Evolutionary conservation across 2,329 filamentous ascomycete genomes (phyloP).

Genomic region (Bertia moriformis): DNA sequence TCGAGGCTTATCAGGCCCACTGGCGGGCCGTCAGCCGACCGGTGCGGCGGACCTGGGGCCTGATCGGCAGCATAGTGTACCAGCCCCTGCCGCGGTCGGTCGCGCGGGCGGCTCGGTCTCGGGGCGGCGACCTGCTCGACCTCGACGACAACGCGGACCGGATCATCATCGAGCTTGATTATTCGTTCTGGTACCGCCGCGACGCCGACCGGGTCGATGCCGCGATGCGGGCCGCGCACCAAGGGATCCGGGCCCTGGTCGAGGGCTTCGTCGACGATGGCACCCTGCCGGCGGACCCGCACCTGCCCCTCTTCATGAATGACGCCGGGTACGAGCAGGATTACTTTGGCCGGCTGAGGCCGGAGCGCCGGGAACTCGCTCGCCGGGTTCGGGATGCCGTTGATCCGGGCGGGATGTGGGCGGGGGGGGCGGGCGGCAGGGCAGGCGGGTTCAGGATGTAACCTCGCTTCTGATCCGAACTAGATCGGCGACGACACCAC

Average conservation of each 20-base stretch:
- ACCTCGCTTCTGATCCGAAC: no score
- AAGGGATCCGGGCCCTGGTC: constrained; percentile 14
- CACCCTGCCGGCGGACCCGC: constrained; percentile 15
- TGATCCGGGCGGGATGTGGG: constrained; percentile 21
- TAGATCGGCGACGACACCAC: no score
- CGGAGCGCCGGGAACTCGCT: constrained; percentile 17
- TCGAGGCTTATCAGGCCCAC: background rate
- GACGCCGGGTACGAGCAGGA: constrained; percentile 25
- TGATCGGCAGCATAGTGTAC: constrained; percentile 18
- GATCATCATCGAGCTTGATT: constrained; percentile 26
- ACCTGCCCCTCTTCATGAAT: constrained; percentile 27
- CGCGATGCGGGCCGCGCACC: constrained; percentile 19
- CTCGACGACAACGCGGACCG: constrained; percentile 20
- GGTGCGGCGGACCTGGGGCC: constrained; percentile 9
- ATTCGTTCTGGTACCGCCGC: constrained; percentile 15
- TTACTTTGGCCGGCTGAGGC: constrained; percentile 22
- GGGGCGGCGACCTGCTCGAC: constrained; percentile 21
- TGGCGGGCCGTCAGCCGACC: constrained; percentile 3
- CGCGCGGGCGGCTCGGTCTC: constrained; percentile 13
- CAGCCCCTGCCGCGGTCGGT: constrained; percentile 22
- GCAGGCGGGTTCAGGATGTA: constrained; percentile 24
- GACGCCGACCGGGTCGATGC: constrained; percentile 15
- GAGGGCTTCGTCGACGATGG: constrained; percentile 15
- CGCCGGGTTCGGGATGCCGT: constrained; percentile 15
- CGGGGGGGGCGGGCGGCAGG: no score